phyloP scores from a whole-genome alignment of 1,139 yeast species.

The Saccharomyces pastorianus region DNA sequence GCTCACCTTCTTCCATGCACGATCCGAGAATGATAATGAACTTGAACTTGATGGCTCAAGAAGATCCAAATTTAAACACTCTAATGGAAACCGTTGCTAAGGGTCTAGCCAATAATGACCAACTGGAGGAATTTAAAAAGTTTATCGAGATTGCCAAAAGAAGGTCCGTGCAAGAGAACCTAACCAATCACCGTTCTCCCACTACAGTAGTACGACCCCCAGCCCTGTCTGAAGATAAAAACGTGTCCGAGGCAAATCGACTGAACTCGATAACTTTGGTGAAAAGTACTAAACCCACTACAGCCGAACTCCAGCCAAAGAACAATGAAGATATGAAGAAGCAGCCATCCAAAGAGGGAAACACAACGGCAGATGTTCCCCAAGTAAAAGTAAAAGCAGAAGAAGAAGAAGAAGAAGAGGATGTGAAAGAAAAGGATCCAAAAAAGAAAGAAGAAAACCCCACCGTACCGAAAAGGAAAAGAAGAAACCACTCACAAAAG shows the following conservation, averaged over 20 bases:
- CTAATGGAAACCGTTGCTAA: slow-evolving; percentile 80
- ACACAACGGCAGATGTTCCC: background rate
- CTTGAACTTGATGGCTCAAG: slow-evolving; percentile 70
- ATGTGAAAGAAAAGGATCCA: slow-evolving; percentile 2
- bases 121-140: slow-evolving; percentile 70
- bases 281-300: slow-evolving; percentile 4
- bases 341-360: background rate
- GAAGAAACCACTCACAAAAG: slow-evolving; percentile 17
- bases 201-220: slow-evolving; percentile 2
- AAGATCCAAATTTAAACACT: slow-evolving; percentile 55
- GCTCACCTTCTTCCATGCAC: slow-evolving; percentile 19
- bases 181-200: slow-evolving; percentile 16
- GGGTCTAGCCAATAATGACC: slow-evolving; percentile 64
- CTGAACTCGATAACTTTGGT: background rate
- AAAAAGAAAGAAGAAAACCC: background rate
- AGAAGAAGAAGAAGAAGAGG: slow-evolving; percentile 5
- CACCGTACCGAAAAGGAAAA: slow-evolving; percentile 4
- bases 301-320: background rate
- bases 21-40: slow-evolving; percentile 77
- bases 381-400: slow-evolving; percentile 5
- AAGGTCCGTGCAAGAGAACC: slow-evolving; percentile 50
- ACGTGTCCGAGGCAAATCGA: background rate
- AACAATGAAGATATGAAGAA: background rate
- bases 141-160: slow-evolving; percentile 67
- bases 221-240: slow-evolving; percentile 5